Percentiles rank a stretch among this genome's conserved stretches.
Evolutionary conservation across 2,329 filamentous ascomycete species (phyloP).

Genomic region (Trichophyton benhamiae): DNA sequence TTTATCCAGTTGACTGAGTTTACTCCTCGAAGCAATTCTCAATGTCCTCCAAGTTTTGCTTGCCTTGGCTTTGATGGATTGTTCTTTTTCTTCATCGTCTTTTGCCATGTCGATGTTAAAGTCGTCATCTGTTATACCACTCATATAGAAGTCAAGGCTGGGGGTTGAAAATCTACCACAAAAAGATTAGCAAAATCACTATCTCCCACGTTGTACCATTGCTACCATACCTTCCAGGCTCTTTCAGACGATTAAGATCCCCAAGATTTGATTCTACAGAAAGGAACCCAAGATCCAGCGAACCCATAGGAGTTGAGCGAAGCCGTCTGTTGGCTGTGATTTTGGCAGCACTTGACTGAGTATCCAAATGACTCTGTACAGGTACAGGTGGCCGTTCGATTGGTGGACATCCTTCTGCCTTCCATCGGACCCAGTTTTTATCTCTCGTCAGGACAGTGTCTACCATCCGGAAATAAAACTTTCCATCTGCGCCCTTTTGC

Average conservation of each 20-base stretch:
- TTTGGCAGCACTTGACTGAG: slow-evolving; percentile 53
- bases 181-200: slow-evolving; percentile 11
- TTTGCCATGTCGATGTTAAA: slow-evolving; percentile 76
- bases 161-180: slow-evolving; percentile 53
- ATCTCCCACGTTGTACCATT: not conserved
- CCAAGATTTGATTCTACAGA: slow-evolving; percentile 50
- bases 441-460: slow-evolving; percentile 90
- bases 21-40: slow-evolving; percentile 61
- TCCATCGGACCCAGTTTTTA: slow-evolving; percentile 99
- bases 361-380: slow-evolving; percentile 54
- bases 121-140: slow-evolving; percentile 64
- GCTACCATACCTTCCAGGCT: slow-evolving; percentile 39
- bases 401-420: slow-evolving; percentile 79
- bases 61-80: slow-evolving; percentile 57
- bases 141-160: slow-evolving; percentile 55
- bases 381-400: slow-evolving; percentile 67
- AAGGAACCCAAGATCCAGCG: slow-evolving; percentile 67
- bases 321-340: slow-evolving; percentile 60
- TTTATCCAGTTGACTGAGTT: slow-evolving; percentile 69
- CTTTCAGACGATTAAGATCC: slow-evolving; percentile 58
- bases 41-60: slow-evolving; percentile 88
- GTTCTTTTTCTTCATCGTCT: slow-evolving; percentile 47
- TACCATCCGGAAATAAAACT: slow-evolving; percentile 92
- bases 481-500: slow-evolving; percentile 65
- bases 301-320: slow-evolving; percentile 55